phyloP scores from a whole-genome alignment of 2,329 filamentous ascomycete species.

The Tolypocladium pustulatum region DNA sequence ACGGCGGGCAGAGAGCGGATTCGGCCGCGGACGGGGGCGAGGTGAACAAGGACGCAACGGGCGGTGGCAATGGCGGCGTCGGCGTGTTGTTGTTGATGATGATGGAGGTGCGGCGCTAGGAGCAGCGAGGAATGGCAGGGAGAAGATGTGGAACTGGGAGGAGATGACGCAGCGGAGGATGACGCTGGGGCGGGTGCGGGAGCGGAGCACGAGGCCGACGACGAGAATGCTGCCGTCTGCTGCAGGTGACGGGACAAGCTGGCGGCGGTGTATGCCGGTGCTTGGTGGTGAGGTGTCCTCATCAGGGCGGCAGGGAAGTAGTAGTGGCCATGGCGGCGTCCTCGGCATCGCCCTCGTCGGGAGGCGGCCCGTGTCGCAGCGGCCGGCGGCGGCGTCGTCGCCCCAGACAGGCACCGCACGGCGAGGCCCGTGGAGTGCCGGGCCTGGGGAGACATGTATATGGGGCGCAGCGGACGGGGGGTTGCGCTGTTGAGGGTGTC shows the following conservation, averaged over 20 bases:
- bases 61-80: conserved; percentile 1
- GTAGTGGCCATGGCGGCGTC: neutral
- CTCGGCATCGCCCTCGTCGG: neutral
- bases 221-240: conserved; percentile 1
- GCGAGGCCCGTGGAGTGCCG: conserved; percentile 18
- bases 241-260: conserved; percentile 1
- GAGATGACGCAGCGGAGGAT: neutral
- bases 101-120: neutral
- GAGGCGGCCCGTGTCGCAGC: neutral
- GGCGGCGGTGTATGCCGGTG: neutral
- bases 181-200: neutral
- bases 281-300: neutral
- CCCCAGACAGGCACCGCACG: conserved; percentile 6
- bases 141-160: conserved; percentile 1
- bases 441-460: conserved; percentile 20
- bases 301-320: neutral
- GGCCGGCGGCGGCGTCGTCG: conserved; percentile 1
- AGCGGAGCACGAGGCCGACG: neutral
- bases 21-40: conserved; percentile 10
- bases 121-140: conserved; percentile 1
- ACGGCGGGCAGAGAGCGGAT: conserved; percentile 11
- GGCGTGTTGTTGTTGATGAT: neutral
- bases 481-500: too few species aligned
- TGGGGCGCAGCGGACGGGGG: neutral
- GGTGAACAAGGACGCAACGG: conserved; percentile 8